Conservation (phyloP, 768 basidiomycete genomes). For the Suillus subaureus region DNA sequence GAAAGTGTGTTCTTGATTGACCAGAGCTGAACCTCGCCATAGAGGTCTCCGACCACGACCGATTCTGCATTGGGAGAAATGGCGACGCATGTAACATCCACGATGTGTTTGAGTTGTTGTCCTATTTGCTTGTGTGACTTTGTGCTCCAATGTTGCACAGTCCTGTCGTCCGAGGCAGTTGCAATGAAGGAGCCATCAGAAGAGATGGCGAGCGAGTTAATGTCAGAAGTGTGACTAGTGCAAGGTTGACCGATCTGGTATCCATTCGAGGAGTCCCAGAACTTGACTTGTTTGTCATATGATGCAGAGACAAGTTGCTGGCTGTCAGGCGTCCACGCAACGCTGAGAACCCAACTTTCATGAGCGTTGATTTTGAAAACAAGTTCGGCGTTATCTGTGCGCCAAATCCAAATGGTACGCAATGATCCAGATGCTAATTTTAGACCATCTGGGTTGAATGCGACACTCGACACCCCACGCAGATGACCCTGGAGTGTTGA, state of each 20-base stretch:
- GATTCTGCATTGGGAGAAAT: neutral
- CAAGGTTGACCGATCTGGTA: neutral
- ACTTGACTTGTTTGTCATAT: neutral
- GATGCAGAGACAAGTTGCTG: neutral
- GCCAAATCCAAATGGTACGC: neutral
- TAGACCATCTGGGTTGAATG: neutral
- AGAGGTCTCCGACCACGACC: neutral
- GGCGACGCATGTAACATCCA: neutral
- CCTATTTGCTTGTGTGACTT: neutral
- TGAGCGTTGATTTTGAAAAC: neutral
- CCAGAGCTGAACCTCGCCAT: neutral
- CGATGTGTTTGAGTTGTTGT: neutral
- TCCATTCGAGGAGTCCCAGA: neutral
- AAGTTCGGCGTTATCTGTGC: neutral
- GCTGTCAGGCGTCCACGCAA: neutral
- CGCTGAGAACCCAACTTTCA: neutral
- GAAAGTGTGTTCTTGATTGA: neutral
- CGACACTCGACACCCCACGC: neutral
- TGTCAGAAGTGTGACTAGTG: neutral
- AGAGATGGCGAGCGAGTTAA: neutral
- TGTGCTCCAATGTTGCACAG: neutral
- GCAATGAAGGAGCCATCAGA: neutral
- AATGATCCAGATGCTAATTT: neutral
- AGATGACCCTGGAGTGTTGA: neutral
- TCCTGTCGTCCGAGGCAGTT: neutral